Base-by-base conservation (phyloP, 2,329 filamentous ascomycete species). In the Plenodomus tracheiphilus region DNA sequence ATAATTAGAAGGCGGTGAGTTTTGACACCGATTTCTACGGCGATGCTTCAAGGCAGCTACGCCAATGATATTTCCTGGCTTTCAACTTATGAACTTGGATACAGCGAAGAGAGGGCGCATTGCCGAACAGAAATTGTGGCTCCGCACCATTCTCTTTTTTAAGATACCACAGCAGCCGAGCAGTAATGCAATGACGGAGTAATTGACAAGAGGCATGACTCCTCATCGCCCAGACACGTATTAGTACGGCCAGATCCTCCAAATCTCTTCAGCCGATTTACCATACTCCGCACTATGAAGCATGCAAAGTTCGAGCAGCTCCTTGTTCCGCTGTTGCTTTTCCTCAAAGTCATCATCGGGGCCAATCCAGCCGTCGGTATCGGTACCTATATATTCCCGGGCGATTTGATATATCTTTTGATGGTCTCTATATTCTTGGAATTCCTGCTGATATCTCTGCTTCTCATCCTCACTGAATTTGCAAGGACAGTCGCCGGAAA, bases 341-440 rank as follows among this genome's bases (percentile, higher is more conserved):
- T 11, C 46, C 16, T 28, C 51, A 28, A 64, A 56, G 54, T 73
- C 65, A 37, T 68, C 9, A 28, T 66, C 55, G 16, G 67, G 71
- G 2, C 61, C 25, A 16, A 72, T 56, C 67, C 69, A 75, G 11
- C 67, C 70, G 42, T 73, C 69, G 0, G 58, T 56, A 59, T 73
- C 70, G 2, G 68, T 71, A 46, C 58, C 57, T 4, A 74, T 58
- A 40, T 50, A 54, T 45, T 69, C 58, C 45, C 54, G 43, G 6
- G 62, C 69, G 34, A 72, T 32, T 36, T 62, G 56, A 19, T 62
- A 60, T 19, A 66, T 41, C 16, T 58, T 45, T 43, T 68, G 48
- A 59, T 53, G 66, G 21, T 54, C 57, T 39, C 62, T 44, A 39
- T 72, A 72, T 25, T 25, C 22, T 25, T 25, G 5, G 10, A 25